Evolutionary conservation across 2,329 filamentous ascomycete genomes (phyloP), one percentile per base, ranked within the genome.

Genomic region (Hymenoscyphus albidus): DNA sequence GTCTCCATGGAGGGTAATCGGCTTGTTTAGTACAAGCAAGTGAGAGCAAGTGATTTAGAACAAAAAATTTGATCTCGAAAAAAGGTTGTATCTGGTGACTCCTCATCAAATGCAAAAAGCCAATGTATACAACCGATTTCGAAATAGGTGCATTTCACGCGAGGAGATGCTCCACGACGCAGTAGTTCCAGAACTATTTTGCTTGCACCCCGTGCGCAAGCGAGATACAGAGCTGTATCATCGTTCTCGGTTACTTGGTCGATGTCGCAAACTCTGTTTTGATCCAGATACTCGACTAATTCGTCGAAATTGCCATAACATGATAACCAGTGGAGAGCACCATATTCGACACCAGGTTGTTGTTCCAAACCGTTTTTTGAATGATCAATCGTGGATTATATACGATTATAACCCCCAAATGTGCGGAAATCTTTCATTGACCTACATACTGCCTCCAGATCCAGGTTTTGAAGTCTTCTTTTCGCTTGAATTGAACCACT

Each of bases 91-190:
- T n/a, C n/a, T n/a, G n/a, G n/a, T n/a, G n/a, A 55, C 18, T 22
- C 51, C n/a, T 55, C 27, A 32, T 55, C 51, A 32, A 55, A 55
- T 13, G n/a, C 51, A 27, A 55, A 55, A 55, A 55, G 51, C 51
- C 51, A 55, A 32, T 55, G 51, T 14, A 55, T 55, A 55, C 51
- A 55, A n/a, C 51, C 31, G 10, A 55, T 55, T 16, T 55, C 13
- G n/a, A 55, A 55, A 5, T 32, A 22, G 5, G 51, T 55, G 5
- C 51, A 55, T n/a, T 55, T 55, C 22, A 55, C 27, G 12, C 10
- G 10, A 55, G 51, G 51, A 18, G 18, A 55, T 13, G 51, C 51
- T 55, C 51, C 51, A 12, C 51, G 51, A 55, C 51, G 18, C 51
- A 55, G 13, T 55, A 55, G n/a, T 32, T 22, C 51, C 18, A 22